Evolutionary conservation across 108 stramenopile species (phyloP).

Genomic region (Heterococcus sp.): DNA sequence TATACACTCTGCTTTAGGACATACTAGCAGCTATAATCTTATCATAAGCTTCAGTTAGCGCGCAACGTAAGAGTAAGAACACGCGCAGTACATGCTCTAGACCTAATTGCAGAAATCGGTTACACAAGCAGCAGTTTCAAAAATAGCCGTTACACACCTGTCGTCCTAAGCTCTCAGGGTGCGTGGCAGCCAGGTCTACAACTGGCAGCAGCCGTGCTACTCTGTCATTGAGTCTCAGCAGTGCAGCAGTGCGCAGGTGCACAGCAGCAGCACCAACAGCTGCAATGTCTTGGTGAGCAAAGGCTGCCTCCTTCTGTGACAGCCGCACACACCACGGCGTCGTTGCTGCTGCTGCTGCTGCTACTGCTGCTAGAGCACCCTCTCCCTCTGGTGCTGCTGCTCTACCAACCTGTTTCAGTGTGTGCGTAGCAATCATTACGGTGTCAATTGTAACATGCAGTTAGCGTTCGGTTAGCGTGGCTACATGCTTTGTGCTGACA

Average conservation of each 20-base stretch:
- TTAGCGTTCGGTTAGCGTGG: no score
- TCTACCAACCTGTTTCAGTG: neutral
- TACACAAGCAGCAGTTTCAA: no score
- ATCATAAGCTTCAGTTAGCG: no score
- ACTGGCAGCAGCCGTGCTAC: conserved; percentile 27
- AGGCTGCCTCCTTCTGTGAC: neutral
- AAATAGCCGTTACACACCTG: conserved; percentile 15
- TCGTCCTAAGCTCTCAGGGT: conserved; percentile 20
- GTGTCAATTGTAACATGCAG: no score
- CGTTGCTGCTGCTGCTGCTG: neutral
- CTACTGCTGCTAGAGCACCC: neutral
- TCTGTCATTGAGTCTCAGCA: conserved; percentile 33
- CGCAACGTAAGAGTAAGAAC: no score
- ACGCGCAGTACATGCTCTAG: no score
- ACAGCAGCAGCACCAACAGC: neutral
- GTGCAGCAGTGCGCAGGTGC: conserved; percentile 9
- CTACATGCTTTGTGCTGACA: no score
- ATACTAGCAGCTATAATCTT: no score
- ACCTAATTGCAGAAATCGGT: no score
- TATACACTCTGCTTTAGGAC: no score
- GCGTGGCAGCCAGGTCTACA: conserved; percentile 19
- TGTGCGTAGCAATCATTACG: no score
- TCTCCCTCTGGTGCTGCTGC: neutral
- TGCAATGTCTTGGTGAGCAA: neutral
- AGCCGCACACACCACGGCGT: neutral